phyloP scores from a whole-genome alignment of 345 rosid genomes.

The Psidium friedrichsthalianum region DNA sequence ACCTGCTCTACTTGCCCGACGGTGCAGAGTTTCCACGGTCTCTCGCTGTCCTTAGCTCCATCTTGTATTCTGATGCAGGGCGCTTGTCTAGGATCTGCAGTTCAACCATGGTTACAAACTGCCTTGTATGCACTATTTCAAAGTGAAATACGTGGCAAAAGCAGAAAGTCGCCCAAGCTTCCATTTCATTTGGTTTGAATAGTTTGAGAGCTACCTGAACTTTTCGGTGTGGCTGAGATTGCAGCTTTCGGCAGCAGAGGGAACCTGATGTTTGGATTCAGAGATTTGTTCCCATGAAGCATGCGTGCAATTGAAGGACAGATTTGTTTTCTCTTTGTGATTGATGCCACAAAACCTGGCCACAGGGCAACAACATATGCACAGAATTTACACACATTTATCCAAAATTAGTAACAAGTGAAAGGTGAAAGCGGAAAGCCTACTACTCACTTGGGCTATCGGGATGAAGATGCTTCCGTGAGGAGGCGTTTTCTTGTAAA shows the following conservation, averaged over 20 bases:
- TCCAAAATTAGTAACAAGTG: neutral
- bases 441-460: slow-evolving; percentile 61
- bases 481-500: slow-evolving; percentile 74
- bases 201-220: slow-evolving; percentile 34
- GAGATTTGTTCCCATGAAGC: slow-evolving; percentile 31
- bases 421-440: neutral
- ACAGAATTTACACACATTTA: neutral
- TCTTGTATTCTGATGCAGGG: slow-evolving; percentile 68
- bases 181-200: neutral
- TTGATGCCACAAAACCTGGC: slow-evolving; percentile 87
- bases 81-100: slow-evolving; percentile 80
- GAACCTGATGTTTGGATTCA: slow-evolving; percentile 3
- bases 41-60: slow-evolving; percentile 34
- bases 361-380: neutral
- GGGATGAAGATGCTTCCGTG: slow-evolving; percentile 78
- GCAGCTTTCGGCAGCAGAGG: slow-evolving; percentile 15
- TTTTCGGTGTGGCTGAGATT: slow-evolving; percentile 37
- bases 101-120: neutral
- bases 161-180: neutral
- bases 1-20: slow-evolving; percentile 83
- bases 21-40: slow-evolving; percentile 83
- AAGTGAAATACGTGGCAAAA: neutral
- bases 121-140: neutral
- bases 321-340: slow-evolving; percentile 54
- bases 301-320: slow-evolving; percentile 45